Evolutionary conservation across 2,329 filamentous ascomycete genomes (phyloP).

Genomic region (Neonectria sp.): DNA sequence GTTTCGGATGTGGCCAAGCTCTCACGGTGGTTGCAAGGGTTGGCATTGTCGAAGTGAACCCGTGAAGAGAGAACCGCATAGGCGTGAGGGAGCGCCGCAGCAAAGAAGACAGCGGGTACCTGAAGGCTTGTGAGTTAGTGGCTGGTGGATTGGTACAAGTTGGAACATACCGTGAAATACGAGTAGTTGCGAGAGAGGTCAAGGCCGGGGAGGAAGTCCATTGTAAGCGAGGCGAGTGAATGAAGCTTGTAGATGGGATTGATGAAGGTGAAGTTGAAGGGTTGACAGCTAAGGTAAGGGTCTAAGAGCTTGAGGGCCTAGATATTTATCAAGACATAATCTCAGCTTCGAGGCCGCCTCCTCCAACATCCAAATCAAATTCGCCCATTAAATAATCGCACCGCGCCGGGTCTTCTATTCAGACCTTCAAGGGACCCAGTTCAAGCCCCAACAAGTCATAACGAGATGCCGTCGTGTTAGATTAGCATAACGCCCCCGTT

Average conservation of each 20-base stretch:
- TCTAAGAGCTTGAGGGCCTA: neutral
- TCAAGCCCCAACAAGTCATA: constrained; percentile 1
- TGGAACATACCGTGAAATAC: constrained; percentile 48
- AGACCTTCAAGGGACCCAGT: constrained; percentile 22
- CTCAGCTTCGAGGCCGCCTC: neutral
- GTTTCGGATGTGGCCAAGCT: constrained; percentile 51
- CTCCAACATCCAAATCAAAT: neutral
- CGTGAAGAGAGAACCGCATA: constrained; percentile 51
- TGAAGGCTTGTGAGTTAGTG: constrained; percentile 31
- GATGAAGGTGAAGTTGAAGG: neutral
- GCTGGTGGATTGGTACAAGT: neutral
- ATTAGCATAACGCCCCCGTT: constrained; percentile 30
- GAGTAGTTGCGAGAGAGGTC: constrained; percentile 56
- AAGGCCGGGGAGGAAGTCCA: constrained; percentile 52
- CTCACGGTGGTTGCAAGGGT: constrained; percentile 55
- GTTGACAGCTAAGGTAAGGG: neutral
- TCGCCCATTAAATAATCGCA: constrained; percentile 36
- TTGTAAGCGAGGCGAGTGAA: constrained; percentile 35
- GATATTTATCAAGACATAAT: neutral
- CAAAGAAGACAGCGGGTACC: constrained; percentile 59
- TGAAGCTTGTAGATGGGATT: neutral
- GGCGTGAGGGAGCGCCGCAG: constrained; percentile 54
- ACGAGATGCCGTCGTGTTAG: constrained; percentile 28
- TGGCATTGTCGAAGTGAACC: constrained; percentile 55
- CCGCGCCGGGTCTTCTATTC: constrained; percentile 2